Conservation (phyloP, 768 basidiomycete genomes). For the Lentinula detonsa region DNA sequence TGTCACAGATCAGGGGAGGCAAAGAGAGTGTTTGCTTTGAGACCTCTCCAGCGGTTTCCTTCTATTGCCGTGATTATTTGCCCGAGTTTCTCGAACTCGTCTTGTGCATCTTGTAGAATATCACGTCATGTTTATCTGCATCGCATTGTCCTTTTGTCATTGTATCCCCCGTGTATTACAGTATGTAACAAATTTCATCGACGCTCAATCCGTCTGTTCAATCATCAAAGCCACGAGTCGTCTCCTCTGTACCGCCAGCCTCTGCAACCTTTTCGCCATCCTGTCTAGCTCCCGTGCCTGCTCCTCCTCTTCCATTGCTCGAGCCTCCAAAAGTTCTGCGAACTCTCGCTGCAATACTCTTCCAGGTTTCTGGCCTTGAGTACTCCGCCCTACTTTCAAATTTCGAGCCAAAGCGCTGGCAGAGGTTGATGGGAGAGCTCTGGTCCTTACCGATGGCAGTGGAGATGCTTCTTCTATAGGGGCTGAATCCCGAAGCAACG, state of each 20-base stretch:
- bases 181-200: background rate
- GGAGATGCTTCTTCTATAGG: background rate
- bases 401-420: background rate
- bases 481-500: background rate
- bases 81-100: background rate
- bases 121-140: background rate
- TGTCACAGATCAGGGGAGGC: slow-evolving; percentile 50
- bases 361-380: background rate
- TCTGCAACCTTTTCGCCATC: slow-evolving; percentile 8
- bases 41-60: slow-evolving; percentile 1
- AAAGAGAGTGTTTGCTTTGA: slow-evolving; percentile 38
- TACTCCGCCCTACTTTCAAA: background rate
- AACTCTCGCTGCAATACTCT: slow-evolving; percentile 1
- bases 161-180: background rate
- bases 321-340: background rate
- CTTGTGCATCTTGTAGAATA: slow-evolving; percentile 11
- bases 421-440: background rate
- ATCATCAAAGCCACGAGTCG: background rate
- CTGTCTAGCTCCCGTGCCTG: slow-evolving; percentile 4
- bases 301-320: slow-evolving; percentile 8
- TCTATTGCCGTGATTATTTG: background rate
- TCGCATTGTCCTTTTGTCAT: background rate
- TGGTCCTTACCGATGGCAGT: too few species aligned
- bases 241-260: slow-evolving; percentile 7
- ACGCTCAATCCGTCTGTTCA: background rate